Conservation (phyloP, 2,329 filamentous ascomycete genomes). For the Colletotrichum eleusines region DNA sequence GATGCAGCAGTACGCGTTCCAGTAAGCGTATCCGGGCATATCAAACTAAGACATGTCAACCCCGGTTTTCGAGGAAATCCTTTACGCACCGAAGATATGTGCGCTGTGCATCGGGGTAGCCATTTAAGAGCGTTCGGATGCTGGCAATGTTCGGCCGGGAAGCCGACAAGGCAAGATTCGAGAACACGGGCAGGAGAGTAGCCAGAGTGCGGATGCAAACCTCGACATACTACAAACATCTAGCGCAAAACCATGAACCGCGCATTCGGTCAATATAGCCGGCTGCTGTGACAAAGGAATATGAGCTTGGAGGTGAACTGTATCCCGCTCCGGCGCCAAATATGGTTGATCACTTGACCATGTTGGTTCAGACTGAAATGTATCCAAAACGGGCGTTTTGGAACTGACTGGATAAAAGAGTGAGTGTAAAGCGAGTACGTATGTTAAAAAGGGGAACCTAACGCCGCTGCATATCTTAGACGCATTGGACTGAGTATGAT, state of each 20-base stretch:
- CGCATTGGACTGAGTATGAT: not conserved
- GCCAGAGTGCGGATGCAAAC: not conserved
- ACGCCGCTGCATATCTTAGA: not conserved
- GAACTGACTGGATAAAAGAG: not conserved
- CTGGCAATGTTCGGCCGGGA: not conserved
- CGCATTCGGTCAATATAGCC: not conserved
- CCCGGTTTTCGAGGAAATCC: not conserved
- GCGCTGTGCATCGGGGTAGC: not conserved
- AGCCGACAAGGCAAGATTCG: not conserved
- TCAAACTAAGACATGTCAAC: not conserved
- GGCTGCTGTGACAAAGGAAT: not conserved
- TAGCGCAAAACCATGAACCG: not conserved
- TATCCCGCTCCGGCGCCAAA: not conserved
- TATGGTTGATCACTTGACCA: constrained; percentile 7
- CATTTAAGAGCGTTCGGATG: not conserved
- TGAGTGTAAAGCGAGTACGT: not conserved
- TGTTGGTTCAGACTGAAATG: not conserved
- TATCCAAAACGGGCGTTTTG: not conserved
- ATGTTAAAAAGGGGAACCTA: not conserved
- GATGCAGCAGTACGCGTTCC: not conserved
- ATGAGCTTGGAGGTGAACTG: not conserved
- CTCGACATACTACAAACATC: not conserved
- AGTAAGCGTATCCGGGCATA: not conserved
- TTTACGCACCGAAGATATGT: constrained; percentile 2
- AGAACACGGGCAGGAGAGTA: not conserved